These are phyloP conservation scores for Trichosanthes cucumerina DNA, from an alignment of 306 rosid genomes.

Conservation along the genomic window DNA sequence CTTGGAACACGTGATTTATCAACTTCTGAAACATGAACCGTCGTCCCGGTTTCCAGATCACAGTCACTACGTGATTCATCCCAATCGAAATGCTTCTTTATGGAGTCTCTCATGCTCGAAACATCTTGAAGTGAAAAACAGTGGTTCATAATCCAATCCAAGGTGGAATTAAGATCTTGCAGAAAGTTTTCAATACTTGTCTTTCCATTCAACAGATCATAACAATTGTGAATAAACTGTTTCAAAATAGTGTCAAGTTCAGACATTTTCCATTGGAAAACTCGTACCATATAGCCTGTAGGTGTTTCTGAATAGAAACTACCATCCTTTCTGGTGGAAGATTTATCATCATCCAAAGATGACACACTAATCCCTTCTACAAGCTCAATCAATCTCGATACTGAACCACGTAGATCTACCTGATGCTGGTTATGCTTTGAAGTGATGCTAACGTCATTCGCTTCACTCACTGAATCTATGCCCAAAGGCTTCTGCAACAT, in stretches of 20 bases:
- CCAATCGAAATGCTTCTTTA: constrained; percentile 77
- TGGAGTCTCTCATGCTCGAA: constrained; percentile 73
- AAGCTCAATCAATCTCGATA: constrained; percentile 68
- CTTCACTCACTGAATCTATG: not conserved
- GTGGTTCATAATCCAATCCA: constrained; percentile 90
- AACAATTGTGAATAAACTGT: constrained; percentile 54
- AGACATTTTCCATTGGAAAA: constrained; percentile 82
- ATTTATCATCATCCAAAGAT: constrained; percentile 30
- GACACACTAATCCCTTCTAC: constrained; percentile 63
- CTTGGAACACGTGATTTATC: constrained; percentile 24
- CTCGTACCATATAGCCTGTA: constrained; percentile 59
- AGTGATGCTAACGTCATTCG: not conserved
- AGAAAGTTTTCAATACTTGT: constrained; percentile 37
- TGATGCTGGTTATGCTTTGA: constrained; percentile 8
- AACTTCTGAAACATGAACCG: constrained; percentile 26
- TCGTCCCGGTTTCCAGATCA: constrained; percentile 49
- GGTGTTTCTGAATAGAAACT: constrained; percentile 34
- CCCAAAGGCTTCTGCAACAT: not conserved
- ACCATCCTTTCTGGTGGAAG: constrained; percentile 26
- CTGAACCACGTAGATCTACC: constrained; percentile 33
- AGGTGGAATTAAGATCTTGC: constrained; percentile 38
- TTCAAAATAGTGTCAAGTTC: constrained; percentile 49
- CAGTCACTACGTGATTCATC: constrained; percentile 76
- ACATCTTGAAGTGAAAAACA: constrained; percentile 89
- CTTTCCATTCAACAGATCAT: constrained; percentile 57